Base-by-base conservation (phyloP, 2,329 filamentous ascomycete species). In the Xylaria sp. region DNA sequence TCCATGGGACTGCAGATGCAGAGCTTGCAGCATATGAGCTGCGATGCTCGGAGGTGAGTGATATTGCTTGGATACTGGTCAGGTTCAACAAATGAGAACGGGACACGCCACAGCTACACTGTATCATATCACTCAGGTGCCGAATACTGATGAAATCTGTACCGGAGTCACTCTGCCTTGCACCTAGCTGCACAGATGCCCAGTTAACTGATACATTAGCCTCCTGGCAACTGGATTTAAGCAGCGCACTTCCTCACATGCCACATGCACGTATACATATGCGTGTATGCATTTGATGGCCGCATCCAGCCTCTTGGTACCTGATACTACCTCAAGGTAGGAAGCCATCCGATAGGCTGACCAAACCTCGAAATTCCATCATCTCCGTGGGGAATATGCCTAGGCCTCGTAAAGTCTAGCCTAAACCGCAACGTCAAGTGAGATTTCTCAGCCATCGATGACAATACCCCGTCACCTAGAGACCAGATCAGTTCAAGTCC, bases 331-430 rank as follows among this genome's bases (percentile, higher is more conserved):
- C 21, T 18, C 17, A n/a, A 24, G 52, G 4, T 34, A 34, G 54
- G 58, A 49, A 54, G 41, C 24, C 50, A 26, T 58, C 58, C 58
- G 58, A 60, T 60, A 60, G 58, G 58, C 39, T 18, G 34, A 29
- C 48, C 44, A 39, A 44, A 39, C 48, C 40, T 48, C 34, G 17
- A 45, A 45, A 21, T 39, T 29, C 19, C 44, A 37, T 22, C 40
- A n/a, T n/a, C n/a, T n/a, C n/a, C n/a, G n/a, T n/a, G n/a, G n/a
- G n/a, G n/a, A n/a, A n/a, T n/a, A n/a, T n/a, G n/a, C n/a, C n/a
- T n/a, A n/a, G n/a, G n/a, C n/a, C n/a, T n/a, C n/a, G n/a, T n/a
- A n/a, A n/a, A n/a, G n/a, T n/a, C n/a, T n/a, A n/a, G n/a, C n/a
- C n/a, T n/a, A n/a, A n/a, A n/a, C n/a, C n/a, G n/a, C n/a, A n/a